phyloP scores from a whole-genome alignment of 2,329 filamentous ascomycete genomes.

The Periglandula ipomoeae region DNA sequence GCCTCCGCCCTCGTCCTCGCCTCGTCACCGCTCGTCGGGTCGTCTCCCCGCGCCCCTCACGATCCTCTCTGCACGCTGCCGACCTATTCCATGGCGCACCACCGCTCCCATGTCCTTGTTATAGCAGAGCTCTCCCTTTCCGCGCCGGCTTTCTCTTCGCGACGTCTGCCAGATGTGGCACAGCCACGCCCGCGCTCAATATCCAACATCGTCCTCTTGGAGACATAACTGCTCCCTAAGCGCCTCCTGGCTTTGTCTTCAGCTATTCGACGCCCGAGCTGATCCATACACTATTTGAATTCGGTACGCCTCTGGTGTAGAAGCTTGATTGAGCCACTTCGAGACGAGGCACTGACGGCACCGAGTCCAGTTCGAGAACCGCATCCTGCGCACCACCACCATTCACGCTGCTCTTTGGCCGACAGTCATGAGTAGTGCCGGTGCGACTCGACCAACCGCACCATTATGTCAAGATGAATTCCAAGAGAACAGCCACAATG shows the following conservation, averaged over 20 bases:
- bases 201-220: not conserved
- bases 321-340: not conserved
- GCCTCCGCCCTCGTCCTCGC: not conserved
- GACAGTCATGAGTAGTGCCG: constrained; percentile 22
- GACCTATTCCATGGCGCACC: not conserved
- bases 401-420: constrained; percentile 4
- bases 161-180: constrained; percentile 1
- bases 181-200: not conserved
- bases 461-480: constrained; percentile 16
- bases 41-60: constrained; percentile 1
- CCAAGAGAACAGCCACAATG: constrained; percentile 3
- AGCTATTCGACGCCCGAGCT: too few relatives aligned
- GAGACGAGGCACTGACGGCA: not conserved
- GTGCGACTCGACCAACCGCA: constrained; percentile 17
- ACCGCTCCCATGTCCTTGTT: constrained; percentile 24
- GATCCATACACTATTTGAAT: not conserved
- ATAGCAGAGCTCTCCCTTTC: constrained; percentile 22
- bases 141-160: constrained; percentile 10
- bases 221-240: not conserved
- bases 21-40: not conserved
- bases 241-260: too few relatives aligned
- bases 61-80: not conserved
- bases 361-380: not conserved
- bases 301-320: not conserved
- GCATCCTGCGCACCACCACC: not conserved